These are phyloP conservation scores for Aureococcus anophagefferens DNA, from an alignment of 108 stramenopile species.

Conservation along the genomic window DNA sequence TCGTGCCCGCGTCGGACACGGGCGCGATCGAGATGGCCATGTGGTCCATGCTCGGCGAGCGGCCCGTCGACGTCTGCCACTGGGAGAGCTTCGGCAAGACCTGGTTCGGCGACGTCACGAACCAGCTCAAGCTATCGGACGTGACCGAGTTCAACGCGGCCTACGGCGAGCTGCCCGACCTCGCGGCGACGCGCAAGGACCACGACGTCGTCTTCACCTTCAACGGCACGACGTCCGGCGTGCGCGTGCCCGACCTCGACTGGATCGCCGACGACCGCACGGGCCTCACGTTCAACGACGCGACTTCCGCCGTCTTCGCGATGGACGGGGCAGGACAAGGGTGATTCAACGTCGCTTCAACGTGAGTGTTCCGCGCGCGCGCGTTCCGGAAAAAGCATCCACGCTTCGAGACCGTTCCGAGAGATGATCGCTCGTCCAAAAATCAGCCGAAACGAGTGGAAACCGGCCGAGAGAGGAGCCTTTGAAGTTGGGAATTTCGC, in stretches of 20 bases:
- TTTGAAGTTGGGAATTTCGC: too few relatives aligned
- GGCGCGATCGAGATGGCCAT: conserved; percentile 99
- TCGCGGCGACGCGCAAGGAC: conserved; percentile 70
- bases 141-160: conserved; percentile 79
- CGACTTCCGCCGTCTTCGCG: conserved; percentile 96
- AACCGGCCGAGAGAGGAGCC: too few relatives aligned
- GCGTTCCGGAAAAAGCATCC: too few relatives aligned
- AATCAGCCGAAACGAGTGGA: too few relatives aligned
- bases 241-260: conserved; percentile 60
- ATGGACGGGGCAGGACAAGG: too few relatives aligned
- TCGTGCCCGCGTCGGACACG: conserved; percentile 97
- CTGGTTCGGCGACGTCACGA: conserved; percentile 83
- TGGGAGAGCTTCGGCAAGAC: conserved; percentile 99
- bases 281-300: conserved; percentile 92
- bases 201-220: conserved; percentile 96
- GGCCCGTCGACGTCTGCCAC: conserved; percentile 89
- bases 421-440: too few relatives aligned
- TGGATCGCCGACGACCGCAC: conserved; percentile 80
- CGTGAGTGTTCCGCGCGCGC: too few relatives aligned
- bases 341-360: too few relatives aligned
- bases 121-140: conserved; percentile 79
- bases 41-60: conserved; percentile 94
- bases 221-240: conserved; percentile 98
- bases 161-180: conserved; percentile 89
- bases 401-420: too few relatives aligned